These are phyloP conservation scores for Xylaria sp. DNA, from an alignment of 2,329 filamentous ascomycete genomes.

Conservation along the genomic window DNA sequence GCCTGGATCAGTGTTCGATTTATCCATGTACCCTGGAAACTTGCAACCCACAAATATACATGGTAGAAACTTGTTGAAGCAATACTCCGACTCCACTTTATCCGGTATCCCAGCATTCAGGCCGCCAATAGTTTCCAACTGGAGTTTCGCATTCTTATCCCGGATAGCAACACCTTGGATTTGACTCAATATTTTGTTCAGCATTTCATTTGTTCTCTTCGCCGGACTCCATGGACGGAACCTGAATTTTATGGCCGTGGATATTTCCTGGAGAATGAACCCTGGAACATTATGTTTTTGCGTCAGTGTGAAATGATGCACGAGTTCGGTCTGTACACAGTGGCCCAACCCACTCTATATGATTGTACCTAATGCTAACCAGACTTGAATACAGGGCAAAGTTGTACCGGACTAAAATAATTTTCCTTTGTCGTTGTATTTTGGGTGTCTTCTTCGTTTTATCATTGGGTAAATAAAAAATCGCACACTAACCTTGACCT, in stretches of 20 bases:
- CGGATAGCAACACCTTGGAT: constrained; percentile 18
- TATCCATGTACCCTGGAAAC: not conserved
- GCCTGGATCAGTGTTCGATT: constrained; percentile 6
- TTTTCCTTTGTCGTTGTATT: constrained; percentile 50
- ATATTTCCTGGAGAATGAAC: constrained; percentile 20
- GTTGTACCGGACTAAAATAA: constrained; percentile 60
- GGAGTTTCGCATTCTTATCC: constrained; percentile 13
- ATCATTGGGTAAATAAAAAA: constrained; percentile 55
- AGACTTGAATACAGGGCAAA: constrained; percentile 60
- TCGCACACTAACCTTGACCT: constrained; percentile 65
- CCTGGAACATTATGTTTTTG: constrained; percentile 15
- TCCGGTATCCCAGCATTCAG: not conserved
- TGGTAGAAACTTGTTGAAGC: not conserved
- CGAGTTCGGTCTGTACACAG: constrained; percentile 54
- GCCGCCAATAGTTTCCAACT: constrained; percentile 2
- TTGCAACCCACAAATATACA: not conserved
- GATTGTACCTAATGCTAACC: constrained; percentile 49
- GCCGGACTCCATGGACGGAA: constrained; percentile 10
- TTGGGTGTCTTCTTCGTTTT: constrained; percentile 46
- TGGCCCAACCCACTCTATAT: constrained; percentile 38
- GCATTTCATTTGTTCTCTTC: constrained; percentile 25
- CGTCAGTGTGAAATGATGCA: constrained; percentile 38
- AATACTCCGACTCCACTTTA: not conserved
- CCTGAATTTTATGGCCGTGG: constrained; percentile 32
- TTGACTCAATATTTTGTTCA: constrained; percentile 12